Conservation (phyloP, 2,329 filamentous ascomycete genomes). For the Sporothrix sp. region DNA sequence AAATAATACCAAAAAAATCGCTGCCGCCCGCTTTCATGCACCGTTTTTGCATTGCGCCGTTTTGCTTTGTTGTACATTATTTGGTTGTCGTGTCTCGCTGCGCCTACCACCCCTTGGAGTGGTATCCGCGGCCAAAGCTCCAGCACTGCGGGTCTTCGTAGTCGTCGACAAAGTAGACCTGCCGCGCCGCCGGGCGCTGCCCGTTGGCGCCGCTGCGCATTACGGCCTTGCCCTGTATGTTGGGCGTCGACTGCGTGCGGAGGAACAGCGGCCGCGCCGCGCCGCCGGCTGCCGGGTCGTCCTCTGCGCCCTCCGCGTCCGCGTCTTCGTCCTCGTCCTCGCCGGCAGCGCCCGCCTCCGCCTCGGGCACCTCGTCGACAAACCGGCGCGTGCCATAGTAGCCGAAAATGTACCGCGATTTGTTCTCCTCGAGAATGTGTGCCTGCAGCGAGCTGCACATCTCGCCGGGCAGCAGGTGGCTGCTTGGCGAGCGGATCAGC, state of each 20-base stretch:
- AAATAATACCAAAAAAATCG: too few relatives aligned
- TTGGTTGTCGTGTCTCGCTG: not conserved
- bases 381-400: constrained; percentile 9
- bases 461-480: constrained; percentile 7
- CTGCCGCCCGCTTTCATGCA: too few relatives aligned
- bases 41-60: too few relatives aligned
- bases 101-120: constrained; percentile 15
- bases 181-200: not conserved
- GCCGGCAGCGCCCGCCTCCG: too few relatives aligned
- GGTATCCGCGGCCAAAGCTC: constrained; percentile 10
- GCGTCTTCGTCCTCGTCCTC: not conserved
- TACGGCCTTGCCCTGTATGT: not conserved
- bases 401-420: constrained; percentile 6
- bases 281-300: too few relatives aligned
- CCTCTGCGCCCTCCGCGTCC: too few relatives aligned
- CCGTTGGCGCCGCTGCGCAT: not conserved
- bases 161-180: constrained; percentile 10
- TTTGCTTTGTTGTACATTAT: not conserved
- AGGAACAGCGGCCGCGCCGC: not conserved
- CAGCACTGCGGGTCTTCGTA: constrained; percentile 10
- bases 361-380: too few relatives aligned
- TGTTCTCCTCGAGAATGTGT: constrained; percentile 12
- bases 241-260: constrained; percentile 12
- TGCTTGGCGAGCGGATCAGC: not conserved
- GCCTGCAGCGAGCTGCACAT: constrained; percentile 4